Percentiles rank a stretch among this genome's conserved stretches.
phyloP scores from a whole-genome alignment of 1,284 basidiomycete species.

The Cutaneotrichosporon dermatis region DNA sequence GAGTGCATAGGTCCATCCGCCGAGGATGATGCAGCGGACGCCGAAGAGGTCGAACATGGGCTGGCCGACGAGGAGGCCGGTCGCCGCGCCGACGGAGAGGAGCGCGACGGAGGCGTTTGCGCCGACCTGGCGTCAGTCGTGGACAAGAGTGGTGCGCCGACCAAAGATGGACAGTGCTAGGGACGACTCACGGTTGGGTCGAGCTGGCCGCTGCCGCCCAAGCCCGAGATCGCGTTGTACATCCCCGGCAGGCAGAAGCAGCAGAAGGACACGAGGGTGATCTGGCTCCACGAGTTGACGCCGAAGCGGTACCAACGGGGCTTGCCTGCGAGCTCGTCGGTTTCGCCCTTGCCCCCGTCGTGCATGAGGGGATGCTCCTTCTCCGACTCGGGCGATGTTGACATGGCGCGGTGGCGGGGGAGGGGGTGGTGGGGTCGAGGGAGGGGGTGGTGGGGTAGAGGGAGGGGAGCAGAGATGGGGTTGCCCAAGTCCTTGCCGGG shows the following conservation, averaged over 20 bases:
- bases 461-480: too few species aligned
- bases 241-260: constrained; percentile 23
- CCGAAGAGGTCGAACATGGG: constrained; percentile 24
- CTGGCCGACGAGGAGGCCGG: constrained; percentile 21
- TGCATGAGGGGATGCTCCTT: neutral
- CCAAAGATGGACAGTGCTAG: neutral
- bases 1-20: constrained; percentile 24
- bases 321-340: neutral
- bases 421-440: too few species aligned
- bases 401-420: too few species aligned
- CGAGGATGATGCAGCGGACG: constrained; percentile 17
- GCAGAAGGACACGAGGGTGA: constrained; percentile 19
- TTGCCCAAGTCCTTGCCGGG: too few species aligned
- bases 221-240: constrained; percentile 23
- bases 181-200: constrained; percentile 18
- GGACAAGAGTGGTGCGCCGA: too few species aligned
- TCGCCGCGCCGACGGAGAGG: constrained; percentile 19
- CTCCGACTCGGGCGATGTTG: neutral
- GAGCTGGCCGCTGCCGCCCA: constrained; percentile 22
- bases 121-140: constrained; percentile 8
- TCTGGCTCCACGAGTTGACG: constrained; percentile 18
- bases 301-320: neutral
- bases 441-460: too few species aligned
- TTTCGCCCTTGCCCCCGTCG: neutral
- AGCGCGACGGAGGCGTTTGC: constrained; percentile 22